These are phyloP conservation scores for Fusarium domesticum DNA, from an alignment of 2,329 filamentous ascomycete genomes.

Conservation along the genomic window DNA sequence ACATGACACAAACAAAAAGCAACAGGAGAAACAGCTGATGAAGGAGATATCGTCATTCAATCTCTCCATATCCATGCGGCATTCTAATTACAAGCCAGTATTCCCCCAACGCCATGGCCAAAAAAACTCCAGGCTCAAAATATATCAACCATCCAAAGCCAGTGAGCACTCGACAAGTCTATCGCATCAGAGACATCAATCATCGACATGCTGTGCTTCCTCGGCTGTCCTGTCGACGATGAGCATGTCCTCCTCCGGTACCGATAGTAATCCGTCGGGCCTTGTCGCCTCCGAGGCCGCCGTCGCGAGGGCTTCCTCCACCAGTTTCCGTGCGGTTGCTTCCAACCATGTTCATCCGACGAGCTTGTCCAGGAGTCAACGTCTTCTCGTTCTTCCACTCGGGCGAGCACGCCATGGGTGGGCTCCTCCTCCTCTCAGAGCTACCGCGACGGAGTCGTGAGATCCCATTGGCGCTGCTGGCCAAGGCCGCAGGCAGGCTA, in stretches of 20 bases:
- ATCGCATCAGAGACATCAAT: conserved; percentile 6
- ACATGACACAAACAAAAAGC: no score
- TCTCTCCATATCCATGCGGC: background rate
- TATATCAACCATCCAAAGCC: conserved; percentile 24
- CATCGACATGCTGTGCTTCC: conserved; percentile 32
- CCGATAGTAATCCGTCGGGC: conserved; percentile 40
- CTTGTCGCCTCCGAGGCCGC: conserved; percentile 22
- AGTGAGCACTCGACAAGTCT: no score
- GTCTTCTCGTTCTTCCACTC: conserved; percentile 38
- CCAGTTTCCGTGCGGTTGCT: conserved; percentile 35
- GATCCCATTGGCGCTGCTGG: conserved; percentile 55
- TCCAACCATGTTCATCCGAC: conserved; percentile 55
- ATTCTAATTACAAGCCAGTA: background rate
- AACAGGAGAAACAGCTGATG: no score
- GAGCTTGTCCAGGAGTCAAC: conserved; percentile 54
- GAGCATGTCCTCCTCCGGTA: conserved; percentile 22
- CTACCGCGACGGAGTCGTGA: conserved; percentile 52
- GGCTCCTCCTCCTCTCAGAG: conserved; percentile 49
- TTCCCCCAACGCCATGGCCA: background rate
- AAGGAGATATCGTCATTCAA: background rate
- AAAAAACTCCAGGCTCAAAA: conserved; percentile 20
- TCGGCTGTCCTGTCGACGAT: conserved; percentile 33
- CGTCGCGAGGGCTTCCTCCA: conserved; percentile 26
- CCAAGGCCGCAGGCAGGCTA: conserved; percentile 42
- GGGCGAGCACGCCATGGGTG: conserved; percentile 53